A percentile compares a stretch with the other conserved stretches of the same genome.
phyloP scores from a whole-genome alignment of 2,329 filamentous ascomycete genomes.

The Chalaropsis ovoidea region DNA sequence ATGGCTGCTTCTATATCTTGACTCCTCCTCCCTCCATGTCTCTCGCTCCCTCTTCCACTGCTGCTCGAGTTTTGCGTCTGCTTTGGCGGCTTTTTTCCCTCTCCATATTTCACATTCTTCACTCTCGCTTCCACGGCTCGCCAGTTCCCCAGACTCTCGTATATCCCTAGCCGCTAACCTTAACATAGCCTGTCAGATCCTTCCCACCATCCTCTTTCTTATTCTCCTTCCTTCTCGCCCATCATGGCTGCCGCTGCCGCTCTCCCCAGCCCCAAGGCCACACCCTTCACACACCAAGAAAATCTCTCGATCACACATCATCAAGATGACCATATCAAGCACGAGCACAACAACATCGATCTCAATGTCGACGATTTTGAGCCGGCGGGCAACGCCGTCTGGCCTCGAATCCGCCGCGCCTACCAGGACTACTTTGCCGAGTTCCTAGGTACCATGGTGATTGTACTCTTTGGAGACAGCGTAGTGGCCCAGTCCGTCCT shows the following conservation, averaged over 20 bases:
- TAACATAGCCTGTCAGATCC: slow-evolving; percentile 1
- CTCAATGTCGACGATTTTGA: background rate
- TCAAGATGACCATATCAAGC: background rate
- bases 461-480: slow-evolving; percentile 62
- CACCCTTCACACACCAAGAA: background rate
- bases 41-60: background rate
- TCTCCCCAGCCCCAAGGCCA: slow-evolving; percentile 14
- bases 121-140: background rate
- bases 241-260: background rate
- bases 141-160: background rate
- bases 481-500: slow-evolving; percentile 59
- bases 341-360: slow-evolving; percentile 15
- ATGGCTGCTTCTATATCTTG: background rate
- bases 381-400: slow-evolving; percentile 30
- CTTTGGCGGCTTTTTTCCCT: background rate
- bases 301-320: background rate
- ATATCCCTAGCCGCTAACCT: background rate
- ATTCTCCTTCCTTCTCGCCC: background rate
- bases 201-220: background rate
- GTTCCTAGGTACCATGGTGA: slow-evolving; percentile 57
- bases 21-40: background rate
- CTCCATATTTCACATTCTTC: background rate
- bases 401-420: slow-evolving; percentile 43
- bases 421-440: slow-evolving; percentile 54
- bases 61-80: background rate